These are phyloP conservation scores for Scedosporium dehoogii DNA, from an alignment of 2,329 filamentous ascomycete species.

Conservation along the genomic window DNA sequence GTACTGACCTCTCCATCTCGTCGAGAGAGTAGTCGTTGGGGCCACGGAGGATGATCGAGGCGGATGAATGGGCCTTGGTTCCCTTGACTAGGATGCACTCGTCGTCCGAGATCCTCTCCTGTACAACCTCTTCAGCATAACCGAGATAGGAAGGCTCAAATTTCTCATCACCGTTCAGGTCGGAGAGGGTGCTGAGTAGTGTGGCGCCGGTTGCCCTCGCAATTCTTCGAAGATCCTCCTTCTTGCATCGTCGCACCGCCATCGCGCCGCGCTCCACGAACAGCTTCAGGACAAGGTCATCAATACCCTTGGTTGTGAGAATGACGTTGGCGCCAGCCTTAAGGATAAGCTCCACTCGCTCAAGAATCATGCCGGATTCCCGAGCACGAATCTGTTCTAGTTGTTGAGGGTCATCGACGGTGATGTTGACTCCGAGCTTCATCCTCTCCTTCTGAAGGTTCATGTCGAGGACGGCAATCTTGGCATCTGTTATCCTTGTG, in stretches of 20 bases:
- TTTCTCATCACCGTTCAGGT: constrained; percentile 93
- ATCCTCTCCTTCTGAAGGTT: constrained; percentile 98
- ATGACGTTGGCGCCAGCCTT: constrained; percentile 96
- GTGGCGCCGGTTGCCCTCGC: constrained; percentile 93
- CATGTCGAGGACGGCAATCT: constrained; percentile 95
- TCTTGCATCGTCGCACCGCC: constrained; percentile 94
- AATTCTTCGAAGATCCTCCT: constrained; percentile 93
- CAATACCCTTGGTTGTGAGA: constrained; percentile 95
- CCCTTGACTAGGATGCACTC: constrained; percentile 97
- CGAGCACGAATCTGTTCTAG: constrained; percentile 93
- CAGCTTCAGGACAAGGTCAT: constrained; percentile 87
- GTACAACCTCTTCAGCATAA: constrained; percentile 88
- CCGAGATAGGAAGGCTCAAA: constrained; percentile 88
- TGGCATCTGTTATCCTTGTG: constrained; percentile 83
- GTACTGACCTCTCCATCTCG: constrained; percentile 97
- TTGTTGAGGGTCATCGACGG: constrained; percentile 93
- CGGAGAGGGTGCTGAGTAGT: constrained; percentile 83
- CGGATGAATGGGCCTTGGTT: constrained; percentile 86
- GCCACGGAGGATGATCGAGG: constrained; percentile 91
- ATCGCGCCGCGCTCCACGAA: constrained; percentile 94
- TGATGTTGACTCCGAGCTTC: constrained; percentile 98
- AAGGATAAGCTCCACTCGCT: constrained; percentile 92
- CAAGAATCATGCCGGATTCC: constrained; percentile 86
- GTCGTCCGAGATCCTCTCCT: constrained; percentile 97
- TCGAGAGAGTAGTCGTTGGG: constrained; percentile 94